phyloP scores from a whole-genome alignment of 371 early-diverging fungal species.

The Mucor piriformis region DNA sequence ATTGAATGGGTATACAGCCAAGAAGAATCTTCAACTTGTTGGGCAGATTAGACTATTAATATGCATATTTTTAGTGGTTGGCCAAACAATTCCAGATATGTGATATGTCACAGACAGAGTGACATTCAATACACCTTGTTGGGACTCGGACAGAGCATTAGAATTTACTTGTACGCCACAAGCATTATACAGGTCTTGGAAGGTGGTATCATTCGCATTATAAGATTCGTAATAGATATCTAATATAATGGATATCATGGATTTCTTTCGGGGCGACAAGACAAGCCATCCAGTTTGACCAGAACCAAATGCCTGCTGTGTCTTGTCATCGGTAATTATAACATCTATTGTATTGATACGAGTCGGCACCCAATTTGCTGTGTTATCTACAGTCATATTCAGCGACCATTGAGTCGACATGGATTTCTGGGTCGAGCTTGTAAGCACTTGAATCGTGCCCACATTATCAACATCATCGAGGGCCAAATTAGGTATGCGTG shows the following conservation, averaged over 20 bases:
- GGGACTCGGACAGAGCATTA: constrained; percentile 17
- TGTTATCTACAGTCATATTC: constrained; percentile 33
- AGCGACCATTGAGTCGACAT: constrained; percentile 29
- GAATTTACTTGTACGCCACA: constrained; percentile 33
- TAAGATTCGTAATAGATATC: constrained; percentile 18
- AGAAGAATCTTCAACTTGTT: constrained; percentile 8
- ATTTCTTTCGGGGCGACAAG: constrained; percentile 10
- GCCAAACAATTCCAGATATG: constrained; percentile 44
- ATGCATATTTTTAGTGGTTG: constrained; percentile 22
- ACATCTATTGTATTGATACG: constrained; percentile 23
- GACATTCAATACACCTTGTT: constrained; percentile 29
- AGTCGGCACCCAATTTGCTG: constrained; percentile 38
- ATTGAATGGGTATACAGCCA: too few relatives aligned
- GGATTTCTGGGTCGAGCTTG: constrained; percentile 21
- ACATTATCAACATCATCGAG: constrained; percentile 24
- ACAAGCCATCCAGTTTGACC: constrained; percentile 10
- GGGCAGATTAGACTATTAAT: constrained; percentile 25
- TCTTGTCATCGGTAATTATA: constrained; percentile 20
- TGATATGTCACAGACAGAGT: constrained; percentile 31
- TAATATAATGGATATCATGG: background rate
- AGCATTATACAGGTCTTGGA: constrained; percentile 39
- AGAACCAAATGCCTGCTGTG: constrained; percentile 16
- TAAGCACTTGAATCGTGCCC: constrained; percentile 14
- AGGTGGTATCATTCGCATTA: constrained; percentile 33
- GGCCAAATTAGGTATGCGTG: constrained; percentile 29